phyloP scores from a whole-genome alignment of 768 basidiomycete species.

The Amanita molliuscula region DNA sequence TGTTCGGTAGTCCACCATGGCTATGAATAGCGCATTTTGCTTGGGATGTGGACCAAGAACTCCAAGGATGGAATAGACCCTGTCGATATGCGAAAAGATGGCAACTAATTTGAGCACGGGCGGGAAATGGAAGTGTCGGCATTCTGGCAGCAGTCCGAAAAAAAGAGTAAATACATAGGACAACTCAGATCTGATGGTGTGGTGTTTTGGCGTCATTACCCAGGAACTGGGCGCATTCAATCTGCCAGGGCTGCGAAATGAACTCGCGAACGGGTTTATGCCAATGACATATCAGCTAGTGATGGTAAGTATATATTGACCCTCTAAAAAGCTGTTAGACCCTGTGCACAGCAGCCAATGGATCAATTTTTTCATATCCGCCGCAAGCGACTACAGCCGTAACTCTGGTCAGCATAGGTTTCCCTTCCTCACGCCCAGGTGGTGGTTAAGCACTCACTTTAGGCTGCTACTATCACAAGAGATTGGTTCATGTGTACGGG shows the following conservation, averaged over 20 bases:
- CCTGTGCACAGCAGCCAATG: background rate
- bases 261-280: background rate
- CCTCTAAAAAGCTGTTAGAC: background rate
- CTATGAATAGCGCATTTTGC: no score
- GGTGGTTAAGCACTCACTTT: no score
- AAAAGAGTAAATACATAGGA: background rate
- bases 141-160: background rate
- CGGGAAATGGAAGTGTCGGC: background rate
- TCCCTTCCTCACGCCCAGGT: background rate
- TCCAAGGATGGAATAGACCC: no score
- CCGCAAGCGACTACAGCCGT: background rate
- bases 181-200: background rate
- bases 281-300: background rate
- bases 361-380: background rate
- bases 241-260: background rate
- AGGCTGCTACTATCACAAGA: no score
- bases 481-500: no score
- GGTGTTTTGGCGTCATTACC: background rate
- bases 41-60: no score
- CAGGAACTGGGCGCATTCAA: background rate
- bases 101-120: background rate
- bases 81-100: no score
- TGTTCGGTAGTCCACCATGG: no score
- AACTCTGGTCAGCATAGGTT: background rate
- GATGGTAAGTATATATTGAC: background rate